Evolutionary conservation across 2,329 filamentous ascomycete genomes (phyloP).

Genomic region (Fusarium sp.): DNA sequence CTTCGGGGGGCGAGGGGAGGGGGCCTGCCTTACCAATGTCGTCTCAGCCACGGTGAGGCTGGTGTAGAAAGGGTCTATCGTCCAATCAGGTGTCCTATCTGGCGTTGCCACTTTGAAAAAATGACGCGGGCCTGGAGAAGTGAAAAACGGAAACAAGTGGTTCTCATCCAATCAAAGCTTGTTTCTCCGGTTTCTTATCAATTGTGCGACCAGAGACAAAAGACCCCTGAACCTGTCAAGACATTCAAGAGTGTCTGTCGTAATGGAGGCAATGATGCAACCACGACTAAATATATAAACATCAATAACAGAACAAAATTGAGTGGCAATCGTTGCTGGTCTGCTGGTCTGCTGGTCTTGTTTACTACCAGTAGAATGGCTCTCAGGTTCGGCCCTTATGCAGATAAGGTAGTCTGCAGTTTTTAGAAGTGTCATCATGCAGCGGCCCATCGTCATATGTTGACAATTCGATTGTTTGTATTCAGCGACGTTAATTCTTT

Average conservation of each 20-base stretch:
- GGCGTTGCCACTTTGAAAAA: slow-evolving; percentile 38
- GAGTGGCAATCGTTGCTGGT: not conserved
- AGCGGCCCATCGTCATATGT: not conserved
- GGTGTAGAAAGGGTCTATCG: slow-evolving; percentile 4
- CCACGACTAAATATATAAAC: not conserved
- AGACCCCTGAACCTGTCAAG: slow-evolving; percentile 26
- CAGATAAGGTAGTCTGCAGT: not conserved
- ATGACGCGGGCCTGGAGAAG: slow-evolving; percentile 38
- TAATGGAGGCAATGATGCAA: slow-evolving; percentile 20
- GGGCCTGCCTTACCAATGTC: slow-evolving; percentile 36
- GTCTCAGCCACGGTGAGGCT: slow-evolving; percentile 46
- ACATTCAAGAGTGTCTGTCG: slow-evolving; percentile 9
- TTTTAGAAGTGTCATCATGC: not conserved
- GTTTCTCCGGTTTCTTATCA: slow-evolving; percentile 36
- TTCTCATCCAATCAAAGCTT: slow-evolving; percentile 26
- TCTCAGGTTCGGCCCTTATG: not conserved
- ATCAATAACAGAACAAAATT: not conserved
- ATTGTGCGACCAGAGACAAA: slow-evolving; percentile 18
- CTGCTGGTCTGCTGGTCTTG: not conserved
- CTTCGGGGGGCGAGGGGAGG: slow-evolving; percentile 32
- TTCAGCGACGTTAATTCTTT: not conserved
- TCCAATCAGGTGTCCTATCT: slow-evolving; percentile 26
- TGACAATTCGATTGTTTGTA: not conserved
- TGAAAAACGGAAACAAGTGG: slow-evolving; percentile 34
- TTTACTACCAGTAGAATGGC: not conserved